Evolutionary conservation across 148 eudicot species (phyloP).

Genomic region (Gaultheria prostrata): DNA sequence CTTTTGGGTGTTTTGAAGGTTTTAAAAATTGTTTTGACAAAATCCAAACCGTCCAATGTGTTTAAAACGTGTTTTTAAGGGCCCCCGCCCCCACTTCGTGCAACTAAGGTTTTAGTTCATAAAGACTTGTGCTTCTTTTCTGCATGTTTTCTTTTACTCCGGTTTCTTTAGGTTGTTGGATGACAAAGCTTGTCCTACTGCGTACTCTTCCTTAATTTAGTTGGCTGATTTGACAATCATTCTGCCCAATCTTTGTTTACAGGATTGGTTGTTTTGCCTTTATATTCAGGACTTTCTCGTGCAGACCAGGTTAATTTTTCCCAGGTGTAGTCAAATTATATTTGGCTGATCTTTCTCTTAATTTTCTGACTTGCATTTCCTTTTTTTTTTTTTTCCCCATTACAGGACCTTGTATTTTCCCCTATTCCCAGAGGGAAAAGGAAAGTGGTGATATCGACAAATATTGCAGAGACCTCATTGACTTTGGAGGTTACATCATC

Average conservation of each 20-base stretch:
- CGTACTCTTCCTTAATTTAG: background rate
- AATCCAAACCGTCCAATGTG: too few species aligned
- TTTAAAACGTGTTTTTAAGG: too few species aligned
- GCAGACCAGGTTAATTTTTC: conserved; percentile 70
- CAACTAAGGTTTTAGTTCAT: too few species aligned
- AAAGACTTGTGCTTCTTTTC: background rate
- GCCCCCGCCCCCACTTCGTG: too few species aligned
- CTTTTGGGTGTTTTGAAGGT: too few species aligned
- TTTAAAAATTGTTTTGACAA: too few species aligned
- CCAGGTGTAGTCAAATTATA: background rate
- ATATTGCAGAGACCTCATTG: conserved; percentile 97
- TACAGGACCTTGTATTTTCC: conserved; percentile 80
- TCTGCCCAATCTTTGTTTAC: conserved; percentile 18
- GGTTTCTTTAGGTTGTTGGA: background rate
- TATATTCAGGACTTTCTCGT: conserved; percentile 95
- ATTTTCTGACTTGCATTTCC: background rate
- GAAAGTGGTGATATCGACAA: conserved; percentile 92
- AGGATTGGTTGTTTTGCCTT: conserved; percentile 82
- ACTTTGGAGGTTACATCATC: conserved; percentile 72
- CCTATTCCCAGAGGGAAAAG: conserved; percentile 93
- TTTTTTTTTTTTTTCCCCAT: conserved; percentile 9
- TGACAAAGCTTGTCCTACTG: background rate
- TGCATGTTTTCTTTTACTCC: background rate
- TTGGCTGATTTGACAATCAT: conserved; percentile 14
- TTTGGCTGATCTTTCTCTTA: background rate